phyloP scores from a whole-genome alignment of 2,329 filamentous ascomycete species.

The Sporothrix mexicana region DNA sequence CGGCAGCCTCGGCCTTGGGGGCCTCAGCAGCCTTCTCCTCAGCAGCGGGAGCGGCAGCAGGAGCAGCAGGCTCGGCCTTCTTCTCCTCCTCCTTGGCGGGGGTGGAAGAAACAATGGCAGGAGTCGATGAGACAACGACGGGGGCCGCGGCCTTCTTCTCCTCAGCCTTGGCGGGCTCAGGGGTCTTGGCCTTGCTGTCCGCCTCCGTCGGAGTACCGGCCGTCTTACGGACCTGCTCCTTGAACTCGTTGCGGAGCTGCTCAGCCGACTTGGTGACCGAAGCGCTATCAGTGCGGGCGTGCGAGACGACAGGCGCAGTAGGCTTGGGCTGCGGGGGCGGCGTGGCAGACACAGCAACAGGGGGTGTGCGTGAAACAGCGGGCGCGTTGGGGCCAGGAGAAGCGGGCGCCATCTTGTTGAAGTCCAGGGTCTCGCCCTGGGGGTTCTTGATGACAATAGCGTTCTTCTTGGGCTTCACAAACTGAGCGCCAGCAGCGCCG shows the following conservation, averaged over 20 bases:
- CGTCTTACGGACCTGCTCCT: slow-evolving; percentile 72
- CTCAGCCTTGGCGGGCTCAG: slow-evolving; percentile 26
- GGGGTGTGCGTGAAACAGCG: slow-evolving; percentile 65
- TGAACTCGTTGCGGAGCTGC: slow-evolving; percentile 83
- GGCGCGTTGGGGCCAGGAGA: slow-evolving; percentile 62
- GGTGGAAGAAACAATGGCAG: slow-evolving; percentile 5
- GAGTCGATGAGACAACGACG: slow-evolving; percentile 23
- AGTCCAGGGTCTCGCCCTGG: slow-evolving; percentile 76
- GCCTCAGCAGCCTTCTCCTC: slow-evolving; percentile 18
- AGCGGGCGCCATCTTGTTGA: slow-evolving; percentile 63
- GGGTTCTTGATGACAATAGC: slow-evolving; percentile 85
- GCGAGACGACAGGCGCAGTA: slow-evolving; percentile 65
- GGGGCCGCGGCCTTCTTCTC: slow-evolving; percentile 28
- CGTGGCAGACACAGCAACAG: slow-evolving; percentile 74
- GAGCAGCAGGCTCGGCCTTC: neutral
- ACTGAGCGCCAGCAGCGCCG: slow-evolving; percentile 53
- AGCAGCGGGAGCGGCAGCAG: no score
- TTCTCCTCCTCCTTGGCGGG: slow-evolving; percentile 20
- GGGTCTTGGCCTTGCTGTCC: slow-evolving; percentile 43
- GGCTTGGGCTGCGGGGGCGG: slow-evolving; percentile 81
- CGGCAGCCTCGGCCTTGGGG: slow-evolving; percentile 4
- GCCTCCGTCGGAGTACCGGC: slow-evolving; percentile 37
- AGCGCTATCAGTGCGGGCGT: slow-evolving; percentile 73
- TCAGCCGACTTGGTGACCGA: slow-evolving; percentile 72
- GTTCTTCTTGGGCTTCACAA: slow-evolving; percentile 66